These are phyloP conservation scores for Zygnema circumcarinatum DNA, from an alignment of 139 green algal species.

Conservation along the genomic window DNA sequence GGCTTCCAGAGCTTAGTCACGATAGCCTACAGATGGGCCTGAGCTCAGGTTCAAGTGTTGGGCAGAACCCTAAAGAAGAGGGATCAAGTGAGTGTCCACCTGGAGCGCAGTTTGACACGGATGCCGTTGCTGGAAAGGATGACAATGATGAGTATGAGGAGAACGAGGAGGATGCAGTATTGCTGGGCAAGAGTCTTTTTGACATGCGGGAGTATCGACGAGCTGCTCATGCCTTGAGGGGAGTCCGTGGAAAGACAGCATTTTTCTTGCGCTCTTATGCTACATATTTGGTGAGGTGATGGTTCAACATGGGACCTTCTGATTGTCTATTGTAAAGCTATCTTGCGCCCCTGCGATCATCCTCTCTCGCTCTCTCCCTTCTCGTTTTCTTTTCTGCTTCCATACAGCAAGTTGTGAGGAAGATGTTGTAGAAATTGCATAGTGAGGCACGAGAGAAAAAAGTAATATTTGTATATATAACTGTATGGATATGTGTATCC, in stretches of 20 bases:
- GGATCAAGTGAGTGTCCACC: background rate
- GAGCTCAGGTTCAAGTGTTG: constrained; percentile 7
- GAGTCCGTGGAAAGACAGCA: constrained; percentile 48
- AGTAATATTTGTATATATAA: too few species aligned
- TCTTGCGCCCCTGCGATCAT: too few species aligned
- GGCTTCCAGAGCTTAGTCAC: constrained; percentile 15
- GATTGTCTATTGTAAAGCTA: background rate
- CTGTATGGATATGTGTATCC: too few species aligned
- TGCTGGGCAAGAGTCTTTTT: constrained; percentile 53
- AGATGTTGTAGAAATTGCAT: too few species aligned
- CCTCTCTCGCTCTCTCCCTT: background rate
- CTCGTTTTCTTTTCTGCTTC: background rate
- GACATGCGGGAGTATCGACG: constrained; percentile 82
- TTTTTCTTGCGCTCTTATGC: constrained; percentile 84
- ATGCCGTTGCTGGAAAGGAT: background rate
- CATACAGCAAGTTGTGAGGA: constrained; percentile 15
- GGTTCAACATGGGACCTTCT: constrained; percentile 30
- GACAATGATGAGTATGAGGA: constrained; percentile 11
- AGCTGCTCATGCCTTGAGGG: constrained; percentile 71
- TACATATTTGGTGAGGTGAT: constrained; percentile 51
- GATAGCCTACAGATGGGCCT: background rate
- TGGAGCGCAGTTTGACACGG: background rate
- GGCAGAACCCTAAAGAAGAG: background rate
- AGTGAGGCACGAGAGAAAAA: too few species aligned
- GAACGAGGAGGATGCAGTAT: constrained; percentile 40